Base-by-base conservation (phyloP, 208 protist genomes). In the Leishmania tarentolae region DNA sequence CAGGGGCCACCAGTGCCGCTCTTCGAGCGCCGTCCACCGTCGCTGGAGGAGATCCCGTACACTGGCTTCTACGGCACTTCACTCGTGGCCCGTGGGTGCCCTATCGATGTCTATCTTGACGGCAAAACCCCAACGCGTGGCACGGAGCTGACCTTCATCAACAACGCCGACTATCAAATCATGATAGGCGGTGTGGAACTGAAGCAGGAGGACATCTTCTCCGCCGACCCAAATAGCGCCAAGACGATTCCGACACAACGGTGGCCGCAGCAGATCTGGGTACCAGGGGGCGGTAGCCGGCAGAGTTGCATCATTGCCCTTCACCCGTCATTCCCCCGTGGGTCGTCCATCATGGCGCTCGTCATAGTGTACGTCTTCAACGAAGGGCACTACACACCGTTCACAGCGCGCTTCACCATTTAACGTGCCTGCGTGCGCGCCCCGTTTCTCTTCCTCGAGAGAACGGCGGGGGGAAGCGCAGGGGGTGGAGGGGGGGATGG, bases 21-120 rank as follows among this genome's bases (percentile, higher is more conserved):
- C 44, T 97, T 89, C 87, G 90, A 95, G 53, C 94, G 92, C 73
- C 90, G 92, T 63, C 92, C 92, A 40, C 86, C 90, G 40, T 90
- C 92, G 1, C 79, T 94, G 57, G 91, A 93, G 5, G 92, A 93
- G 73, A 88, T 92, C 75, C 92, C 94, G 7, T 97, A 90, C 82
- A 88, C 86, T 1, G 78, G 46, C 28, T 97, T 97, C 83, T 87
- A 87, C 68, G 82, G 86, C 37, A 91, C 93, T 56, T 87, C 87
- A 47, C 83, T 97, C 2, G 59, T 97, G 46, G 92, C 76, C 50
- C 90, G 91, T 61, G 94, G 84, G 40, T 97, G 94, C 80, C 94
- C 94, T 24, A 91, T 96, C 37, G 94, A 97, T 75, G 91, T 97
- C 52, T 97, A 95, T 78, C 87, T 97, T 50, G 92, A 97, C 73